Evolutionary conservation across 2,329 filamentous ascomycete genomes (phyloP), one percentile per base, ranked within the genome.

Genomic region (Cladobotryum protrusum): DNA sequence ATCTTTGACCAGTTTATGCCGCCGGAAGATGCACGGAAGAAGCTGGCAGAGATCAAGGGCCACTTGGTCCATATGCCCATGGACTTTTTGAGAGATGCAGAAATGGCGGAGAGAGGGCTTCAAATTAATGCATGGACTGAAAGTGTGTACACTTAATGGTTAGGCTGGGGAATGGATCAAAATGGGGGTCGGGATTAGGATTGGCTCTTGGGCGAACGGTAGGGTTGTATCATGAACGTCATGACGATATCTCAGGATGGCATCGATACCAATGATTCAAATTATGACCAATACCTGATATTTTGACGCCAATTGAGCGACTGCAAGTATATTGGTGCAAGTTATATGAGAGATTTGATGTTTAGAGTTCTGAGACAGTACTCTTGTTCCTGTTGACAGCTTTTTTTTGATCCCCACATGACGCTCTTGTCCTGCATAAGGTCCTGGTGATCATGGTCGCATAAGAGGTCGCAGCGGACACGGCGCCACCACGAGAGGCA

Each of bases 31-130:
- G 82, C 93, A 6, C 78, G 87, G 14, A 67, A 77, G 56, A 89
- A 92, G 66, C 72, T 97, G 45, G 83, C 89, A 59, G 77, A 85
- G 62, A 82, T 97, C 57, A 85, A 83, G 70, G 92, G 92, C 0
- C 92, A 97, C 72, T 67, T 97, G 37, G 92, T 97, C 6, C 95
- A 89, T 88, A 92, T 96, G 84, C 90, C 90, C n/a, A 67, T 97
- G 61, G 81, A 90, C 42, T 97, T 96, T 64, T 68, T 97, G 63
- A 77, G 80, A 60, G 83, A 95, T 56, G 89, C 85, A 0, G 78
- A 88, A 59, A 95, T 97, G 90, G 91, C 91, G 0, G 91, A 96
- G 72, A 81, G 79, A 61, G 91, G 92, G 0, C 62, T 97, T 67
- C 85, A 90, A 68, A 82, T 97, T 37, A 97, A 97, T 66, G 71